Evolutionary conservation across 2,329 filamentous ascomycete species (phyloP).

Genomic region (Mariannaea elegans): DNA sequence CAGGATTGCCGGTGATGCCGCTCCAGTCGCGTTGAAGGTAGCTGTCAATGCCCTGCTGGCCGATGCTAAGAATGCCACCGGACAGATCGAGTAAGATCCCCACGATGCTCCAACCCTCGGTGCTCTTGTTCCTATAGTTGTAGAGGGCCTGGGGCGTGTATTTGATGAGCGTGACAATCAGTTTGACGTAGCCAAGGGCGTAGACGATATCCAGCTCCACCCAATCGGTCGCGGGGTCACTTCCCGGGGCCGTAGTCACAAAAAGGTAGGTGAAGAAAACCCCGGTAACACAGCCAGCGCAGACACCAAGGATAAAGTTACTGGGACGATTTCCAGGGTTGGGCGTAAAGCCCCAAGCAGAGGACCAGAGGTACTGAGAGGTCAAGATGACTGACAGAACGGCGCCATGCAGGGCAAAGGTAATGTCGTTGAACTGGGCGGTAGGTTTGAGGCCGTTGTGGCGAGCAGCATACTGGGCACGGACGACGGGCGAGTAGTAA

Average conservation of each 20-base stretch:
- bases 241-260: constrained; percentile 50
- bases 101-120: constrained; percentile 85
- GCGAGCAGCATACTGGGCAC: constrained; percentile 82
- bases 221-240: constrained; percentile 59
- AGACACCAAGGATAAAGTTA: constrained; percentile 72
- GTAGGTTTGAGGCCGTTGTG: constrained; percentile 81
- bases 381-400: constrained; percentile 76
- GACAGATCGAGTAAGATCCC: constrained; percentile 85
- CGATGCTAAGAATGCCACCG: constrained; percentile 82
- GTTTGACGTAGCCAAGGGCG: constrained; percentile 86
- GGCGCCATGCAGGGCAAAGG: constrained; percentile 85
- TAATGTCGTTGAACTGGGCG: constrained; percentile 88
- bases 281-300: constrained; percentile 72
- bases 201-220: constrained; percentile 71
- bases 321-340: constrained; percentile 64
- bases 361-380: constrained; percentile 77
- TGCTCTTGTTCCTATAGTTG: constrained; percentile 87
- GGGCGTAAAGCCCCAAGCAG: constrained; percentile 79
- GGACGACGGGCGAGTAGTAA: constrained; percentile 80
- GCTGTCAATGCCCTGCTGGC: constrained; percentile 86
- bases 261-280: constrained; percentile 61
- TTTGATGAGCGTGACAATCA: constrained; percentile 88
- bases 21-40: constrained; percentile 88
- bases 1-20: constrained; percentile 88
- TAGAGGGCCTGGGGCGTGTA: constrained; percentile 87